Percentiles rank a stretch among this genome's conserved stretches.
Evolutionary conservation across 345 rosid species (phyloP).

Genomic region (Eucalyptus leucophloia): DNA sequence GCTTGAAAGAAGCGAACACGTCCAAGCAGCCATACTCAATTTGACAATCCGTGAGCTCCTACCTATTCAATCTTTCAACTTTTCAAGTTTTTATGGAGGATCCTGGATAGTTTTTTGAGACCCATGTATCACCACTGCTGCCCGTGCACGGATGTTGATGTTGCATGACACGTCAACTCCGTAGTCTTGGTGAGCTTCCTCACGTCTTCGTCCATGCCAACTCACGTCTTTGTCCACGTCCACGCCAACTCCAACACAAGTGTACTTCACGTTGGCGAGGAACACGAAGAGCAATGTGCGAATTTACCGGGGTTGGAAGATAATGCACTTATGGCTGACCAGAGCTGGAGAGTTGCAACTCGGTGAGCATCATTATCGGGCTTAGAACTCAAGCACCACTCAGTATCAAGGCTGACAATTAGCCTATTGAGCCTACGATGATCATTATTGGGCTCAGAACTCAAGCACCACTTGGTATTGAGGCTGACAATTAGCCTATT

Average conservation of each 20-base stretch:
- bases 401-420: rapidly evolving
- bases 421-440: too few species aligned
- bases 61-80: background rate
- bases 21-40: background rate
- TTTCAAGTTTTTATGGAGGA: background rate
- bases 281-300: too few species aligned
- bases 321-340: too few species aligned
- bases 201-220: background rate
- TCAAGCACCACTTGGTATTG: rapidly evolving
- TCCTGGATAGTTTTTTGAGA: background rate
- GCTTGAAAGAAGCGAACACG: background rate
- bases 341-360: too few species aligned
- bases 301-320: too few species aligned
- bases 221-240: too few species aligned
- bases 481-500: too few species aligned
- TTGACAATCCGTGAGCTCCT: background rate
- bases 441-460: too few species aligned
- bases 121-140: background rate
- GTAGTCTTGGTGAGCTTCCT: background rate
- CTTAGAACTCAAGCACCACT: too few species aligned
- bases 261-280: background rate
- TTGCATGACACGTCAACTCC: background rate
- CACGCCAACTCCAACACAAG: background rate
- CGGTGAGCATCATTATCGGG: too few species aligned
- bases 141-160: background rate